Conservation (phyloP, 345 rosid genomes). For the Tarenaya hassleriana region DNA sequence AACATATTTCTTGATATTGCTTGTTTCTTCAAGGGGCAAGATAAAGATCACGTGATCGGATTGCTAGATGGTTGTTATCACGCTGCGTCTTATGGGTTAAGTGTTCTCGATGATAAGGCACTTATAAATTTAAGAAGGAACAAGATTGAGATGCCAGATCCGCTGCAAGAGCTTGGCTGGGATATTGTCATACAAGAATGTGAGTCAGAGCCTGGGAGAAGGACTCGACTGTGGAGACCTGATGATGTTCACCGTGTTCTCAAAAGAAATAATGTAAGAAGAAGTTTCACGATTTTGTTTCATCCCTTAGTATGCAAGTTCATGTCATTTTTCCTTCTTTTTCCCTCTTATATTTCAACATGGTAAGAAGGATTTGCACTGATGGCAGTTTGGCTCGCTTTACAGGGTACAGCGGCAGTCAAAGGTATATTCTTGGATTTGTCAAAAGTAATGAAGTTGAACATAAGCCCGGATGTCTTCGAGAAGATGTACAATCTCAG, state of each 20-base stretch:
- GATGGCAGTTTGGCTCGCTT: neutral
- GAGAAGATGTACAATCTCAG: conserved; percentile 7
- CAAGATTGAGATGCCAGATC: neutral
- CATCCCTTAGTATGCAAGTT: no score
- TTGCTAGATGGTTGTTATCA: neutral
- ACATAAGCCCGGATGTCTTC: conserved; percentile 1
- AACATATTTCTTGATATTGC: conserved; percentile 18
- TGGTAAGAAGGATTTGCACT: neutral
- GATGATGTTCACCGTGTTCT: conserved; percentile 2
- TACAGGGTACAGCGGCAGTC: neutral
- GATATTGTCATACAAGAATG: conserved; percentile 9
- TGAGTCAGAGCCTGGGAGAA: neutral
- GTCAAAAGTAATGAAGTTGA: neutral
- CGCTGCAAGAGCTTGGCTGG: conserved; percentile 8
- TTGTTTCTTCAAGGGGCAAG: conserved; percentile 11
- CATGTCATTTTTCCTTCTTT: neutral
- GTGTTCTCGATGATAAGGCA: conserved; percentile 9
- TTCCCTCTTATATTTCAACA: neutral
- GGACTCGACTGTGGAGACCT: conserved; percentile 10
- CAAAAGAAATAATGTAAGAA: neutral
- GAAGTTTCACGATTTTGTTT: neutral
- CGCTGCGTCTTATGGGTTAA: neutral
- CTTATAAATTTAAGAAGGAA: neutral
- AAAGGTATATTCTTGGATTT: conserved; percentile 4
- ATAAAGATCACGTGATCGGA: neutral